Evolutionary conservation across 2,329 filamentous ascomycete species (phyloP), one percentile per base, ranked within the genome.

Genomic region (Penicillium sumatraense): DNA sequence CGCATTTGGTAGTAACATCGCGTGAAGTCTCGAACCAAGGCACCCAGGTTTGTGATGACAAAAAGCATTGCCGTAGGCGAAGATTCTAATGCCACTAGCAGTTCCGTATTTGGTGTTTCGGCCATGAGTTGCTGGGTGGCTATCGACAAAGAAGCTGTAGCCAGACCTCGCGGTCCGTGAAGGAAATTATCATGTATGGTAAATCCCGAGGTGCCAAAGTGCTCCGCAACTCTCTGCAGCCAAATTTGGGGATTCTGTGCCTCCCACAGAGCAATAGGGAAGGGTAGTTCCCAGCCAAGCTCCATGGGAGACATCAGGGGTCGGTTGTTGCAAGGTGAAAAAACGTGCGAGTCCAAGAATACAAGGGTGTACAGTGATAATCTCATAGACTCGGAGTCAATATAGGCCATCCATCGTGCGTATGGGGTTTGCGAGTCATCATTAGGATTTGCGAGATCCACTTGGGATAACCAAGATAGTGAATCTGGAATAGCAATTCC

Each of bases 1-100:
- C 69, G 71, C 21, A 73, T 56, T 42, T 73, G 71, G 36, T 73
- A 73, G 53, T 71, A 72, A 45, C 65, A 69, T 11, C 70, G 65
- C 2, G 71, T 73, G n/a, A 73, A 68, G 44, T 72, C 71, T 16
- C 68, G 54, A 1, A 72, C 58, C 2, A 73, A 53, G 1, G 61
- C 48, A 42, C 67, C 68, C 7, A 72, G 31, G 48, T 67, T 72
- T 24, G 65, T 63, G 11, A 70, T 44, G 1, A 72, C 60, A 41
- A 63, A 72, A 0, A 72, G 51, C 2, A 61, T 60, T 6, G 68
- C 60, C 38, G 72, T 62, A 0, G 68, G 65, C 0, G 68, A 72
- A 13, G 65, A 56, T 8, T 56, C 47, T 24, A 72, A 51, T 4
- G 62, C 58, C 1, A 58, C 40, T 20, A 70, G 24, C 3, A 73